Percentiles rank a stretch among this genome's conserved stretches.
These are phyloP conservation scores for Rubia balearica DNA, from an alignment of 305 asterid genomes.

Conservation along the genomic window DNA sequence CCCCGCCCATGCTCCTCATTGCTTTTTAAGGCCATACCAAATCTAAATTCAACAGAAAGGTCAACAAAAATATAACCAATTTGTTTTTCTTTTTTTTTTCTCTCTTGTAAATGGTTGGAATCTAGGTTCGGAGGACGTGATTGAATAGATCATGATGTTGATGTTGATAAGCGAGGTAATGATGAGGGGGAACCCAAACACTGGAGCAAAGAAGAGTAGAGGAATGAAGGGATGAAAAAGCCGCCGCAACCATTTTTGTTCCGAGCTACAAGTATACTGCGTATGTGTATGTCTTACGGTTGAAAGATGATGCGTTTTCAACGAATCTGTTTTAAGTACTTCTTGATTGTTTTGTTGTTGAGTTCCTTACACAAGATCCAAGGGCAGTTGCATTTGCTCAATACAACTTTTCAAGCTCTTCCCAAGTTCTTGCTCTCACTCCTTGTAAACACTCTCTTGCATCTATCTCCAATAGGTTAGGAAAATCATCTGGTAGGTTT, in stretches of 20 bases:
- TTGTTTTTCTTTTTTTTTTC: not conserved
- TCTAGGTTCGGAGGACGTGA: not conserved
- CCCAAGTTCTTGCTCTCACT: too few species aligned
- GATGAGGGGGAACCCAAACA: not conserved
- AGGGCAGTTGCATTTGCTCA: too few species aligned
- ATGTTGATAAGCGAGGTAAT: slow-evolving; percentile 3
- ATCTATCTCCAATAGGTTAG: too few species aligned
- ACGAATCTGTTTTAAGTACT: too few species aligned
- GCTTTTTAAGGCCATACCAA: slow-evolving; percentile 7
- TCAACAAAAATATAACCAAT: not conserved
- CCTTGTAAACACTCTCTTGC: too few species aligned
- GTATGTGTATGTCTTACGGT: too few species aligned
- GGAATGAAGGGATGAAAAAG: not conserved
- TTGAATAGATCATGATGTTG: slow-evolving; percentile 10
- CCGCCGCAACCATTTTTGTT: not conserved
- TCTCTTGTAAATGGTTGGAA: not conserved
- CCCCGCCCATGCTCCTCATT: not conserved
- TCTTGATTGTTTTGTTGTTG: too few species aligned
- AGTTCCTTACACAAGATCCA: too few species aligned
- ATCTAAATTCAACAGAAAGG: slow-evolving; percentile 4
- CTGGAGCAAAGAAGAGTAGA: not conserved
- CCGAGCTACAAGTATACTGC: not conserved
- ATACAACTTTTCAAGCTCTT: too few species aligned
- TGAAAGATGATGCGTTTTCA: too few species aligned
- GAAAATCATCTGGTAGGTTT: too few species aligned